A percentile compares a stretch with the other conserved stretches of the same genome.
phyloP scores from a whole-genome alignment of 1,284 basidiomycete genomes.

The Xerocomus amazonicus region DNA sequence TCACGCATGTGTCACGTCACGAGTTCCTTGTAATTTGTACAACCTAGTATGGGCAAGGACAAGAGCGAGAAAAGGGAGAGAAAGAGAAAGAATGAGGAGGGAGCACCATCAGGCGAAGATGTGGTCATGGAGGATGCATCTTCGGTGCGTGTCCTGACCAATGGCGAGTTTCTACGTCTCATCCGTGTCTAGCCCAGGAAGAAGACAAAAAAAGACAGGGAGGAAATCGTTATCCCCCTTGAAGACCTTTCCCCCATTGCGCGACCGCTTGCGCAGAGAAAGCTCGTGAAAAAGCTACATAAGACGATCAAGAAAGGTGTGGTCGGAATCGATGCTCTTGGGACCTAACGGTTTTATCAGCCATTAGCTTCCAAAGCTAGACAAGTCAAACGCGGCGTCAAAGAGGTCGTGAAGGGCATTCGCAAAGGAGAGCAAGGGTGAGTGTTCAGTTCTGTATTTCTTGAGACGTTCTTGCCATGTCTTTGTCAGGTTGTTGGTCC shows the following conservation, averaged over 20 bases:
- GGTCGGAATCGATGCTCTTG: slow-evolving; percentile 14
- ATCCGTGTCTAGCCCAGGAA: slow-evolving; percentile 43
- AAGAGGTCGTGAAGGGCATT: slow-evolving; percentile 95
- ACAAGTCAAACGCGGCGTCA: slow-evolving; percentile 92
- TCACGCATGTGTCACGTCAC: slow-evolving; percentile 27
- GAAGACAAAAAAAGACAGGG: slow-evolving; percentile 59
- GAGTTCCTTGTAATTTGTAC: background rate
- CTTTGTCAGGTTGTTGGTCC: slow-evolving; percentile 69
- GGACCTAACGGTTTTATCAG: slow-evolving; percentile 3
- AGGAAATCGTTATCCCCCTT: slow-evolving; percentile 65
- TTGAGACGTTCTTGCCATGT: slow-evolving; percentile 6
- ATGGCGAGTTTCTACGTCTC: slow-evolving; percentile 4
- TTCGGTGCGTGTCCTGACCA: slow-evolving; percentile 35
- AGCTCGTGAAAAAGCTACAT: slow-evolving; percentile 88
- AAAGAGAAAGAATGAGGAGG: slow-evolving; percentile 32
- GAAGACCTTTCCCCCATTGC: slow-evolving; percentile 90
- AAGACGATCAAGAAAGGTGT: slow-evolving; percentile 90
- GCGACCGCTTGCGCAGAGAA: slow-evolving; percentile 86
- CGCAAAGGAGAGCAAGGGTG: slow-evolving; percentile 94
- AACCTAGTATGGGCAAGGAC: slow-evolving; percentile 53
- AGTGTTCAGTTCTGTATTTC: slow-evolving; percentile 27
- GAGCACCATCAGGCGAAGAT: slow-evolving; percentile 37
- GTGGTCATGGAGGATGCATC: slow-evolving; percentile 52
- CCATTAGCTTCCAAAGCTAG: slow-evolving; percentile 80
- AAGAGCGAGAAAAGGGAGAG: slow-evolving; percentile 54